A percentile compares a stretch with the other conserved stretches of the same genome.
These are phyloP conservation scores for Trichoderma gracile DNA, from an alignment of 2,329 filamentous ascomycete species.

Conservation along the genomic window DNA sequence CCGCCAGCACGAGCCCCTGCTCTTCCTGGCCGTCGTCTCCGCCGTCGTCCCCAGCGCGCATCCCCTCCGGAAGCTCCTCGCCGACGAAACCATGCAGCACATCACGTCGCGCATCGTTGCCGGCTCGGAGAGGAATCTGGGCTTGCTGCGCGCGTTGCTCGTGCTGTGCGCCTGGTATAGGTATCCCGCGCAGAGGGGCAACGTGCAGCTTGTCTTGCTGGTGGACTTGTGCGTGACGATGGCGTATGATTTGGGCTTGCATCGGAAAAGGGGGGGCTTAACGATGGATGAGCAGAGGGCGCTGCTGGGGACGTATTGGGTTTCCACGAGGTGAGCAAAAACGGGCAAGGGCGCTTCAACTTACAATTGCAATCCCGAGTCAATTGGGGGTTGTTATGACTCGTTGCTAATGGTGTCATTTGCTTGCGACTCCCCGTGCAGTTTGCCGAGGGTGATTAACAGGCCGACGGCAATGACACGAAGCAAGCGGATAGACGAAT, in stretches of 20 bases:
- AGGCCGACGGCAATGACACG: slow-evolving; percentile 3
- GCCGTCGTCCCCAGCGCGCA: slow-evolving; percentile 17
- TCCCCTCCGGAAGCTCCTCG: slow-evolving; percentile 13
- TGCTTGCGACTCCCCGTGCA: not conserved
- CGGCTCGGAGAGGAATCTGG: slow-evolving; percentile 25
- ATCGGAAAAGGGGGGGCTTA: not conserved
- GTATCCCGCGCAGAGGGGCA: slow-evolving; percentile 21
- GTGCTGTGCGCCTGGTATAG: slow-evolving; percentile 25
- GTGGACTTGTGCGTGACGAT: slow-evolving; percentile 19
- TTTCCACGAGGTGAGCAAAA: slow-evolving; percentile 5
- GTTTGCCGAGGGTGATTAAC: not conserved
- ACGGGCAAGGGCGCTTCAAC: too few relatives aligned
- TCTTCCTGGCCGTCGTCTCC: slow-evolving; percentile 24
- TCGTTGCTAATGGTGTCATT: not conserved
- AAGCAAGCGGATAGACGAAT: slow-evolving; percentile 18
- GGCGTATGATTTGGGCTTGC: slow-evolving; percentile 18
- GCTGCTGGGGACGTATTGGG: slow-evolving; percentile 23
- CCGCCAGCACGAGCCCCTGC: slow-evolving; percentile 20
- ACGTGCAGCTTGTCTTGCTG: slow-evolving; percentile 22
- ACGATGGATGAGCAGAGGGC: slow-evolving; percentile 22
- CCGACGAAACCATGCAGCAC: slow-evolving; percentile 24
- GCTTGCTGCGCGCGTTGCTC: slow-evolving; percentile 20
- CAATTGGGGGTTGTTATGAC: not conserved
- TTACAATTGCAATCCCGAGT: too few relatives aligned
- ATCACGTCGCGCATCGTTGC: slow-evolving; percentile 24